Conservation (phyloP, 1,284 basidiomycete genomes). For the Pterulicium gracile region DNA sequence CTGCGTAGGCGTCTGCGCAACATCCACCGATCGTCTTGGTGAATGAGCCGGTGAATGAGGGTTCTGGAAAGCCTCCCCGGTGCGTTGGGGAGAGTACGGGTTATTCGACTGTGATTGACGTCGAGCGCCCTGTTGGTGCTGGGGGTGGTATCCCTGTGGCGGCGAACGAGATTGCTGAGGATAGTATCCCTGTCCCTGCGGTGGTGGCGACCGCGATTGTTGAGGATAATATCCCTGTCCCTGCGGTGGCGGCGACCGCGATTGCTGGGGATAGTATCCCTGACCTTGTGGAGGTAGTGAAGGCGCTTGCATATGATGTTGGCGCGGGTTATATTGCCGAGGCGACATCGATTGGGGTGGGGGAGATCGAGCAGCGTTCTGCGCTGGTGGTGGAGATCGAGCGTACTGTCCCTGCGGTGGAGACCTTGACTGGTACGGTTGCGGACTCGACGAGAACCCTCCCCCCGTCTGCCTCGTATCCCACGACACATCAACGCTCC, state of each 20-base stretch:
- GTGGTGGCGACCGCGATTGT: not conserved
- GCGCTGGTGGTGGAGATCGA: too few species aligned
- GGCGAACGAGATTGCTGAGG: not conserved
- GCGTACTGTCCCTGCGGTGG: slow-evolving; percentile 2
- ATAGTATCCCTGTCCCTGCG: not conserved
- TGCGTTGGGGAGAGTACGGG: slow-evolving; percentile 3
- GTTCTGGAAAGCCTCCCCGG: too few species aligned
- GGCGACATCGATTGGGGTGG: too few species aligned
- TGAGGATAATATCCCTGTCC: not conserved
- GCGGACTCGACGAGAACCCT: slow-evolving; percentile 7
- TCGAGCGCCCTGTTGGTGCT: not conserved
- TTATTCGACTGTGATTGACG: not conserved
- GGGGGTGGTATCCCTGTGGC: not conserved
- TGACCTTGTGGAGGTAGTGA: not conserved
- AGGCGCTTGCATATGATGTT: too few species aligned
- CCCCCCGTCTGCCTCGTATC: slow-evolving; percentile 8
- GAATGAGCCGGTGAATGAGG: slow-evolving; percentile 7
- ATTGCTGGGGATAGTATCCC: not conserved
- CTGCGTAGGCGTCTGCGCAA: slow-evolving; percentile 15
- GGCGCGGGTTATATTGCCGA: too few species aligned
- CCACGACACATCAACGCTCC: not conserved
- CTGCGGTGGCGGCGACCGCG: not conserved
- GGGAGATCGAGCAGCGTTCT: too few species aligned
- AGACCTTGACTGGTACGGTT: slow-evolving; percentile 12
- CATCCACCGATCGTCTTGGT: slow-evolving; percentile 1